Evolutionary conservation across 768 basidiomycete species (phyloP).

Genomic region (Lentinula detonsa): DNA sequence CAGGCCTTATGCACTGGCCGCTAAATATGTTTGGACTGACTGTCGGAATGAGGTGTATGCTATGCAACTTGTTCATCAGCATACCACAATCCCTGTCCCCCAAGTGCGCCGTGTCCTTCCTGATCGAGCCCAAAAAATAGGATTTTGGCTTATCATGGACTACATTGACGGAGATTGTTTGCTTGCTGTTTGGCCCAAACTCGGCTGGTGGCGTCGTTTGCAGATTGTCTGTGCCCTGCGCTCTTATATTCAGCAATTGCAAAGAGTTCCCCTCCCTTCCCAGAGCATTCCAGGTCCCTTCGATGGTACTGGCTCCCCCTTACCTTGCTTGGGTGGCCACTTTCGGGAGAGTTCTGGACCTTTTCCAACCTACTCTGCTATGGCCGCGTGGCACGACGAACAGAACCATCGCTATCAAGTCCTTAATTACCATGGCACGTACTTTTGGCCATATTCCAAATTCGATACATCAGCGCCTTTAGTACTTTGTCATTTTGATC

Average conservation of each 20-base stretch:
- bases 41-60: not conserved
- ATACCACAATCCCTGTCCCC: slow-evolving; percentile 13
- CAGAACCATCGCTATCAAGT: not conserved
- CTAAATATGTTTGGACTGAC: not conserved
- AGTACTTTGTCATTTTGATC: slow-evolving; percentile 12
- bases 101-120: slow-evolving; percentile 11
- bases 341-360: slow-evolving; percentile 11
- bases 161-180: slow-evolving; percentile 17
- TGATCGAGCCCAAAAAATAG: not conserved
- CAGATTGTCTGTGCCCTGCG: slow-evolving; percentile 14
- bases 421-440: not conserved
- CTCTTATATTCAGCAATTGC: slow-evolving; percentile 18
- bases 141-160: slow-evolving; percentile 18
- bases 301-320: slow-evolving; percentile 9
- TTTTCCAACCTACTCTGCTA: slow-evolving; percentile 13
- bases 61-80: not conserved
- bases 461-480: not conserved
- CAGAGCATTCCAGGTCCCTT: slow-evolving; percentile 16
- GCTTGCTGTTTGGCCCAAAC: slow-evolving; percentile 11
- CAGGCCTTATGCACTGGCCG: not conserved
- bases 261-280: slow-evolving; percentile 6
- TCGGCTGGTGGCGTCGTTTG: slow-evolving; percentile 12
- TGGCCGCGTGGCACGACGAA: slow-evolving; percentile 12
- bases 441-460: not conserved
- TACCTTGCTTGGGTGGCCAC: not conserved